Base-by-base conservation (phyloP, 208 protist genomes). In the Leishmania lainsoni region DNA sequence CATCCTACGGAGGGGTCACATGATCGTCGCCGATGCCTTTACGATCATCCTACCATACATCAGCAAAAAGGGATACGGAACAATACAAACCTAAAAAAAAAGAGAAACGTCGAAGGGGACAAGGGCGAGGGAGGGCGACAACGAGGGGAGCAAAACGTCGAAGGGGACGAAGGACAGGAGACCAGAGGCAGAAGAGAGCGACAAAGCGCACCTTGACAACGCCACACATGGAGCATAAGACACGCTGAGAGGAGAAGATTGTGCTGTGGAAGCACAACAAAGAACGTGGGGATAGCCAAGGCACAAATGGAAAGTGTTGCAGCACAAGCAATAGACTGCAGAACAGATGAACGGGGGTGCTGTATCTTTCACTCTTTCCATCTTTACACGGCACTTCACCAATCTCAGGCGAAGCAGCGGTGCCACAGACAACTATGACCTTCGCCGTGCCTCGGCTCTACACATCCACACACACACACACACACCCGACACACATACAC, bases 31-130 rank as follows among this genome's bases (percentile, higher is more conserved):
- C 59, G 2, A 39, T 39, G 29, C 79, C 61, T 76, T 58, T 51
- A 51, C 26, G 66, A 54, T 75, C 12, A 65, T 69, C n/a, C n/a
- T 81, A 75, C 56, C 48, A 82, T 81, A 73, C 65, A 81, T 81
- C 65, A 51, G 72, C 48, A 9, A 56, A 59, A 9, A 74, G 42
- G 52, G 75, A 80, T 54, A 80, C 76, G 52, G 58, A 6, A 63
- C 17, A 45, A 48, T 35, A 70, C 35, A 42, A 26, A 70, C 12
- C 17, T 1, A 6, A 3, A 48, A 17, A 70, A 1, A 3, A 48
- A 17, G 49, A 1, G 20, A 63, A 63, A 17, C 5, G 16, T 63
- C 17, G n/a, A 20, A 14, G 58, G 16, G 14, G 26, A 9, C 5
- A 72, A 3, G 14, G 45, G 45, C 16, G 35, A 20, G 20, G 32